Base-by-base conservation (phyloP, 305 asterid species). In the Rubia peregrina region DNA sequence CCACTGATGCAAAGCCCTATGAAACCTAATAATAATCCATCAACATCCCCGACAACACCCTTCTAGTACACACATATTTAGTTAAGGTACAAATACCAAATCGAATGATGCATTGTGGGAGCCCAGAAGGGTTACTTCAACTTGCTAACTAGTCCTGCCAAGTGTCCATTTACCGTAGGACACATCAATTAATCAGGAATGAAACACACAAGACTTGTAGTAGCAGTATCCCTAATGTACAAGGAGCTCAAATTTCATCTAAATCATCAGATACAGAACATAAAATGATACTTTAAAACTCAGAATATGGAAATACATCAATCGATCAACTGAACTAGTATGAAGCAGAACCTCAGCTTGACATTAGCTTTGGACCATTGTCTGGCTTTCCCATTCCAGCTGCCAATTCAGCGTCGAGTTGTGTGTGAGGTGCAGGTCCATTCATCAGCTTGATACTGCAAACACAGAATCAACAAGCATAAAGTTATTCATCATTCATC, bases 331-430 rank as follows among this genome's bases (percentile, higher is more conserved):
- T 13, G 30, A 0, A 17, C 16, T 57, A 16, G n/a, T 10, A 66
- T 56, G 51, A 55, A 76, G 62, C 65, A 12, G 70, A 65, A 73
- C 64, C 79, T 85, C 82, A 87, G 83, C 69, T 84, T 3, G 88
- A 69, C 96, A 92, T 88, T 17, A 92, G 83, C 85, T 90, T 92
- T 43, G 95, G 95, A n/a, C 98, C 98, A 69, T 92, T 88, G 77
- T 92, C 97, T 0, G 98, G 98, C 90, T 73, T 82, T 42, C 97
- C 98, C 97, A 92, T 92, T 53, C 98, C 97, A 79, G 89, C 96
- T 67, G 97, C 97, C 40, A 87, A 73, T 0, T 92, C 98, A 17
- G 98, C 98, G 73, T 92, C 96, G 24, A 90, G 82, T 71, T 90
- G 97, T 4, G 91, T 86, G 80, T 92, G 98, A n/a, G 97, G 97